Evolutionary conservation across 1,139 yeast genomes (phyloP).

Genomic region (Saccharomyces hybrid): DNA sequence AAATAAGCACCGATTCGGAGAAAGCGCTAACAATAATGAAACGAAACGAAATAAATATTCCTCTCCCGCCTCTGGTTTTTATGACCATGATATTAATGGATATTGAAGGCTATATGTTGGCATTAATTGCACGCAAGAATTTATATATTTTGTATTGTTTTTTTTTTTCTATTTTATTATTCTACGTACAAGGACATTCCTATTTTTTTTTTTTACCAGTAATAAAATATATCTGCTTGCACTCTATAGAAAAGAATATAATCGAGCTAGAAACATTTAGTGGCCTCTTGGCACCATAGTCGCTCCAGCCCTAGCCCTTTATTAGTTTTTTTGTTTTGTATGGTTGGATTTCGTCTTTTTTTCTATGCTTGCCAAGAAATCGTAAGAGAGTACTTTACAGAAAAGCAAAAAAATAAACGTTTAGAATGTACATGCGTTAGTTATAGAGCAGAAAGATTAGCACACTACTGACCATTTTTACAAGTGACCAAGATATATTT

Average conservation of each 20-base stretch:
- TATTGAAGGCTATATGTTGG: neutral
- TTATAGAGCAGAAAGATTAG: neutral
- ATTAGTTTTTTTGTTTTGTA: neutral
- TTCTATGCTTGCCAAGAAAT: neutral
- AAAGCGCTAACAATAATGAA: neutral
- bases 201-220: neutral
- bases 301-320: neutral
- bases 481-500: neutral
- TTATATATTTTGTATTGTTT: neutral
- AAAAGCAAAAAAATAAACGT: neutral
- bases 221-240: too few species aligned
- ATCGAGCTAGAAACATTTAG: neutral
- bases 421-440: neutral
- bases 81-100: neutral
- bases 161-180: neutral
- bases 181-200: neutral
- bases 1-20: neutral
- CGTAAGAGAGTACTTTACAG: neutral
- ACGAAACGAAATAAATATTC: slow-evolving; percentile 1
- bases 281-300: too few species aligned
- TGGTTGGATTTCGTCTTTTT: neutral
- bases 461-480: neutral
- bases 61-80: neutral
- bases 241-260: neutral
- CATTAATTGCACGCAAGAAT: neutral